These are phyloP conservation scores for Lepidopterella palustris DNA, from an alignment of 495 filamentous ascomycete species.

Conservation along the genomic window DNA sequence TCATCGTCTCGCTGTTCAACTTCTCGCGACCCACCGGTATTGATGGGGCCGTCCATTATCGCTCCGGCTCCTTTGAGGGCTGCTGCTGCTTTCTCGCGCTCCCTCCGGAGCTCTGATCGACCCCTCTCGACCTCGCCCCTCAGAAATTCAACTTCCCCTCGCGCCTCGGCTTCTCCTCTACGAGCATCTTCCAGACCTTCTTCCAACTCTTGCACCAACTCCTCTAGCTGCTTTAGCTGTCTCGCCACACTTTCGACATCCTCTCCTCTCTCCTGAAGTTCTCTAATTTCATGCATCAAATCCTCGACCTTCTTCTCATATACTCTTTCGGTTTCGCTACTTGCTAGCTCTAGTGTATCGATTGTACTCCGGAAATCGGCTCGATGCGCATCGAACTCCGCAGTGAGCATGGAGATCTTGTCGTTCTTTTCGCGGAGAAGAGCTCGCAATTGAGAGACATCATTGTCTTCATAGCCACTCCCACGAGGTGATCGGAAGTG, in stretches of 20 bases:
- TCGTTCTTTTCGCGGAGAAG: slow-evolving; percentile 93
- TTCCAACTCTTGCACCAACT: slow-evolving; percentile 91
- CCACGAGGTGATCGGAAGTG: slow-evolving; percentile 7
- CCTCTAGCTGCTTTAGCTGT: slow-evolving; percentile 91
- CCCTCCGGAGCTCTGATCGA: slow-evolving; percentile 80
- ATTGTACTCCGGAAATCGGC: slow-evolving; percentile 96
- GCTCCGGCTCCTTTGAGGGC: slow-evolving; percentile 49
- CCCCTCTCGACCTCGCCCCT: slow-evolving; percentile 92
- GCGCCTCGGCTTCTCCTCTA: slow-evolving; percentile 92
- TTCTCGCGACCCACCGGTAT: slow-evolving; percentile 56
- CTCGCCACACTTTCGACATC: slow-evolving; percentile 86
- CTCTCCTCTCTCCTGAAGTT: slow-evolving; percentile 71
- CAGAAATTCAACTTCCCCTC: slow-evolving; percentile 93
- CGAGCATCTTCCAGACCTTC: slow-evolving; percentile 94
- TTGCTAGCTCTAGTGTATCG: slow-evolving; percentile 92
- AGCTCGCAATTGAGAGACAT: slow-evolving; percentile 67
- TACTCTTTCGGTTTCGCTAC: slow-evolving; percentile 93
- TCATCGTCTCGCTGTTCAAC: slow-evolving; percentile 94
- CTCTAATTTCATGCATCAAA: slow-evolving; percentile 75
- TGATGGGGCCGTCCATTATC: slow-evolving; percentile 47
- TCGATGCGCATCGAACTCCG: slow-evolving; percentile 90
- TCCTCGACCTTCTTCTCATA: slow-evolving; percentile 91
- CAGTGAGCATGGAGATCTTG: slow-evolving; percentile 82
- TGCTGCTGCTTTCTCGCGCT: slow-evolving; percentile 79
- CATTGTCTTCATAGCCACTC: slow-evolving; percentile 65